Evolutionary conservation across 371 early-diverging fungal genomes (phyloP).

Genomic region (Zopfochytrium polystomum): DNA sequence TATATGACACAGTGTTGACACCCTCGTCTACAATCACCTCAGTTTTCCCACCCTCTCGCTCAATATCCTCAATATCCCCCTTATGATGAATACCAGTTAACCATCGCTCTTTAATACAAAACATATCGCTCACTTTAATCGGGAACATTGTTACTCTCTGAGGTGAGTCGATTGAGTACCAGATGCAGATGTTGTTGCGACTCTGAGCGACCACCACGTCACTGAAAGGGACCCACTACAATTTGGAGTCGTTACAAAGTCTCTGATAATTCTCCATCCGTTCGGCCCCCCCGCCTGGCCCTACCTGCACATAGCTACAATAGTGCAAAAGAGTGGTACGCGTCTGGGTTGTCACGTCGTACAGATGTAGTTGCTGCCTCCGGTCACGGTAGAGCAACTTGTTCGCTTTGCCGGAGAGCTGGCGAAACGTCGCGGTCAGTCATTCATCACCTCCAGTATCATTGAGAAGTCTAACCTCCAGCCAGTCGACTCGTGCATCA

Average conservation of each 20-base stretch:
- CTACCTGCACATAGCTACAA: constrained; percentile 58
- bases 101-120: no score
- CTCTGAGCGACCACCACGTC: constrained; percentile 59
- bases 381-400: constrained; percentile 56
- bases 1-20: constrained; percentile 55
- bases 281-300: no score
- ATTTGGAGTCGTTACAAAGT: no score
- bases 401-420: constrained; percentile 56
- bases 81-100: no score
- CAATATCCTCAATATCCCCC: constrained; percentile 58
- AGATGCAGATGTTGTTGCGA: constrained; percentile 51
- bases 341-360: constrained; percentile 42
- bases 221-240: constrained; percentile 58
- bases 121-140: no score
- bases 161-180: constrained; percentile 57
- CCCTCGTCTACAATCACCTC: constrained; percentile 60
- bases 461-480: constrained; percentile 37
- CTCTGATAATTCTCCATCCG: no score
- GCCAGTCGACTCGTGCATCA: constrained; percentile 54
- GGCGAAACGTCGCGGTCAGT: no score
- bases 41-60: constrained; percentile 50
- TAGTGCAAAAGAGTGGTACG: constrained; percentile 46
- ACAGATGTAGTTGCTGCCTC: constrained; percentile 50
- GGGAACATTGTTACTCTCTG: constrained; percentile 57
- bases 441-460: no score